Conservation (phyloP, 2,329 filamentous ascomycete genomes). For the Fusarium sterilihyphosum region DNA sequence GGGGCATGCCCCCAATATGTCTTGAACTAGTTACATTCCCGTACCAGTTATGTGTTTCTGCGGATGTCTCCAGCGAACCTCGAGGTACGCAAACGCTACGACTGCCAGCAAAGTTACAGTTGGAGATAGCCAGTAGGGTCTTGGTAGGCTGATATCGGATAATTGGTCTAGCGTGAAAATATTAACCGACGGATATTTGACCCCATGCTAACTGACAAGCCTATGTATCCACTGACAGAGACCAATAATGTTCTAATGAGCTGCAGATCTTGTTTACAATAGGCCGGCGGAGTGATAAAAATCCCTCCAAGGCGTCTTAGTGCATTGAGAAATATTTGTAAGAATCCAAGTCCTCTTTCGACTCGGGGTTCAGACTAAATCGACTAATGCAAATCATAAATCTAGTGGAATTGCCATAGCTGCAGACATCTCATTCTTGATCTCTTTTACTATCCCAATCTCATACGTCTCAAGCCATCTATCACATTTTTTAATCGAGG, state of each 20-base stretch:
- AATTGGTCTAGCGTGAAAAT: no score
- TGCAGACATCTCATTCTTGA: background rate
- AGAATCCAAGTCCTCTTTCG: no score
- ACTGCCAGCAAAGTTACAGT: no score
- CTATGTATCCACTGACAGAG: background rate
- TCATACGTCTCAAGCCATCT: no score
- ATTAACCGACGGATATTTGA: background rate
- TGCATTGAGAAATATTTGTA: background rate
- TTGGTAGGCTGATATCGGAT: background rate
- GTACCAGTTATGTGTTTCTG: accelerated
- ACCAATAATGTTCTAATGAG: background rate
- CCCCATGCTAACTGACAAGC: background rate
- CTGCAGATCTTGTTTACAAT: background rate
- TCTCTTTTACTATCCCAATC: background rate
- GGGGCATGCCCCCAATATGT: no score
- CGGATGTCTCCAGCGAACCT: no score
- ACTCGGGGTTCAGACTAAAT: no score
- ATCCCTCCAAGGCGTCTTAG: background rate
- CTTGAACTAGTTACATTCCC: no score
- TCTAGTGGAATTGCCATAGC: background rate
- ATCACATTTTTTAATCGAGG: accelerated
- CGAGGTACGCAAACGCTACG: accelerated
- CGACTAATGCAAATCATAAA: no score
- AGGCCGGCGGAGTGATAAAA: background rate
- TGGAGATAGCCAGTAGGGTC: background rate